These are phyloP conservation scores for Colletotrichum sp. DNA, from an alignment of 2,329 filamentous ascomycete genomes.

Conservation along the genomic window DNA sequence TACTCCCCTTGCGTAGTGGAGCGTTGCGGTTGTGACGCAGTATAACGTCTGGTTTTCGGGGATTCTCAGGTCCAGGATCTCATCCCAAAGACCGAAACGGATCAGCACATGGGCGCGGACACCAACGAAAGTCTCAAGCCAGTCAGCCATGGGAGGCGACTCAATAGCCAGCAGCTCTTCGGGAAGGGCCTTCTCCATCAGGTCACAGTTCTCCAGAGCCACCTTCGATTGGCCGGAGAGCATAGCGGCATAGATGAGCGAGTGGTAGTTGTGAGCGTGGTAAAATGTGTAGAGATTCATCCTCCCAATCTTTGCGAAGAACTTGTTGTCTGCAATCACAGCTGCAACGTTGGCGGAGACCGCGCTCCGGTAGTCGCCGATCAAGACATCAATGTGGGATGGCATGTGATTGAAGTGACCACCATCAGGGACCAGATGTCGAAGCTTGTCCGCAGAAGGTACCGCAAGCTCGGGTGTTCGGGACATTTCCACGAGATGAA, in stretches of 20 bases:
- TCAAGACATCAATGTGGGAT: constrained; percentile 26
- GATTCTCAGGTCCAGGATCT: constrained; percentile 61
- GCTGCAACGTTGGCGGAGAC: constrained; percentile 71
- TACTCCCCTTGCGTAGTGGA: constrained; percentile 70
- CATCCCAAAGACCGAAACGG: constrained; percentile 75
- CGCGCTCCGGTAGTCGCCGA: constrained; percentile 65
- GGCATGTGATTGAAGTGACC: constrained; percentile 29
- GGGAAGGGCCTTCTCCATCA: constrained; percentile 67
- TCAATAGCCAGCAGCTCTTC: constrained; percentile 67
- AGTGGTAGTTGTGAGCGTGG: constrained; percentile 76
- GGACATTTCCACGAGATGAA: constrained; percentile 31
- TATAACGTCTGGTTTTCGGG: constrained; percentile 67
- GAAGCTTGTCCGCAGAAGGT: constrained; percentile 24
- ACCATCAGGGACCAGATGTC: constrained; percentile 24
- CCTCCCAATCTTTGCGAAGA: constrained; percentile 61
- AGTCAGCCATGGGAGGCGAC: constrained; percentile 78
- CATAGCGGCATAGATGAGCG: constrained; percentile 79
- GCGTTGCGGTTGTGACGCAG: constrained; percentile 71
- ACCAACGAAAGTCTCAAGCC: constrained; percentile 73
- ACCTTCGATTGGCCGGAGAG: constrained; percentile 69
- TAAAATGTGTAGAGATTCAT: constrained; percentile 77
- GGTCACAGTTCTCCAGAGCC: constrained; percentile 63
- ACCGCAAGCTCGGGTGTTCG: constrained; percentile 24
- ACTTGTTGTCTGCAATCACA: constrained; percentile 71
- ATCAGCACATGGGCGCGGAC: constrained; percentile 73